Evolutionary conservation across 495 filamentous ascomycete genomes (phyloP), one percentile per base, ranked within the genome.

Genomic region (Pseudoneurospora amorphoporcata): DNA sequence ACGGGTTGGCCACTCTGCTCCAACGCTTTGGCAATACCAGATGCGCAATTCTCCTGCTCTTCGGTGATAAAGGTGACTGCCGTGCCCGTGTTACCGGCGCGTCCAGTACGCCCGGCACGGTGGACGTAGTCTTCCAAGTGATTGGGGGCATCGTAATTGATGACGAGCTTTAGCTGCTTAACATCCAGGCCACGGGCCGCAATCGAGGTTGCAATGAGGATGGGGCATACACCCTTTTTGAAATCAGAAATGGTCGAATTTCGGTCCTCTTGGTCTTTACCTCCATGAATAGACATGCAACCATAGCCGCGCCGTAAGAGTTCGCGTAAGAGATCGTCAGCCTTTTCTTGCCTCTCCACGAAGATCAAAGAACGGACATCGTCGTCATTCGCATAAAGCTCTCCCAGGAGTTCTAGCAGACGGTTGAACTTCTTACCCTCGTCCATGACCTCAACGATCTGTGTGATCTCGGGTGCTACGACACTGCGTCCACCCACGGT

Each of bases 81-180:
- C 29, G 93, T 97, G 73, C 96, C 96, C 7, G 88, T 96, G 77
- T 97, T 96, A 38, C 96, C 96, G 38, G 96, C 96, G 81, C 96
- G 90, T 7, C 96, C 96, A 9, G 96, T 99, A 72, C 96, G 90
- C 69, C 96, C 96, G 70, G 92, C 93, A 75, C 96, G 92, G 79
- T 99, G 96, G 10, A 99, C 95, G 77, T 99, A 99, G 78, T 99
- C 96, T 82, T 99, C 96, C 40, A 97, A 84, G 82, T 99, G 96
- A 78, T 97, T 97, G 4, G 96, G 96, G 4, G 92, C 91, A 80
- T 99, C 96, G 78, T 94, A 99, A 76, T 99, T 99, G 77, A 99
- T 90, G 29, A 99, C 96, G 19, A 98, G 84, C 80, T 97, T 97
- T 37, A 99, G 84, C 80, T 98, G 94, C 81, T 98, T 97, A 45